Percentiles rank a stretch among this genome's conserved stretches.
phyloP scores from a whole-genome alignment of 2,329 filamentous ascomycete species.

The Leptographium galeiforme region DNA sequence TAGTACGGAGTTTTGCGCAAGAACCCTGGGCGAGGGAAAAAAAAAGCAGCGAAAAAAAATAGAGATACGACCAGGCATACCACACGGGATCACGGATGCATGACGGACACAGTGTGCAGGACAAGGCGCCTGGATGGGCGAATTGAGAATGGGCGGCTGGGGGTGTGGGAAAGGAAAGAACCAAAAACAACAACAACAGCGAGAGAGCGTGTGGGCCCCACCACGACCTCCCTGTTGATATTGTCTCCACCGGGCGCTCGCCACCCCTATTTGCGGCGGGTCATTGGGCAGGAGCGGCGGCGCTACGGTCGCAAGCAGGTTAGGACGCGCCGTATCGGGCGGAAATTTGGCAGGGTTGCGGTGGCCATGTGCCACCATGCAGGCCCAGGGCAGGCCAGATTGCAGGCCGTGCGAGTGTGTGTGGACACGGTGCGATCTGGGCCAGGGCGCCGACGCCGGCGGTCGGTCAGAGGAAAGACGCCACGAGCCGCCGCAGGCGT shows the following conservation, averaged over 20 bases:
- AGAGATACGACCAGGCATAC: not conserved
- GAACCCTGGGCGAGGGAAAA: not conserved
- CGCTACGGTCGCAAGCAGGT: not conserved
- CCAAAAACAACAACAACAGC: not conserved
- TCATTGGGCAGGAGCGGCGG: not conserved
- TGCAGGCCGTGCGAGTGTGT: not conserved
- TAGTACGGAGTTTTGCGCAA: too few species aligned
- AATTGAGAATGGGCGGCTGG: not conserved
- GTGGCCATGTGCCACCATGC: not conserved
- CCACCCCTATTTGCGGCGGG: not conserved
- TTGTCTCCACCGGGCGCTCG: not conserved
- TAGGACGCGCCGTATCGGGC: not conserved
- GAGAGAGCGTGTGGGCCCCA: not conserved
- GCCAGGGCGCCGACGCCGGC: too few species aligned
- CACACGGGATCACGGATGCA: not conserved
- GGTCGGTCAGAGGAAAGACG: too few species aligned
- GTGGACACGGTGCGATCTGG: not conserved
- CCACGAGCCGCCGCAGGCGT: too few species aligned
- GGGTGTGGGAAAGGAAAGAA: not conserved
- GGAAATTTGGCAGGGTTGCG: not conserved
- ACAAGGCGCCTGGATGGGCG: not conserved
- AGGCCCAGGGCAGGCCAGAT: not conserved
- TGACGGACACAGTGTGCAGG: not conserved
- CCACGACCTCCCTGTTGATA: not conserved
- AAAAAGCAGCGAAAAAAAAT: not conserved